Evolutionary conservation across 1,284 basidiomycete species (phyloP).

Genomic region (Cutaneotrichosporon dermatis): DNA sequence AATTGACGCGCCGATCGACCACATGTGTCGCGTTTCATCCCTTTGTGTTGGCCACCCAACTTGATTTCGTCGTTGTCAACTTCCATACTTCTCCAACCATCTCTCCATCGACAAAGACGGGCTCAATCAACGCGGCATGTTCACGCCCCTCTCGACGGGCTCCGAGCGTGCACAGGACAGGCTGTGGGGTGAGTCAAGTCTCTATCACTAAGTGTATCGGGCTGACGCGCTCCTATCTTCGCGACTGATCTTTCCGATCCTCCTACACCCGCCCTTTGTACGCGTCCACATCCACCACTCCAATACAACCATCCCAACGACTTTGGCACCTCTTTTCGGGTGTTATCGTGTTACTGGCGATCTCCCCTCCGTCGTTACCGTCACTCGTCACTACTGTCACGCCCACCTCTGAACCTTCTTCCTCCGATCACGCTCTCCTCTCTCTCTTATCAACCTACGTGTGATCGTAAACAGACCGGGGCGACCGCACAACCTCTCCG

Average conservation of each 20-base stretch:
- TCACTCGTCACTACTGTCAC: too few species aligned
- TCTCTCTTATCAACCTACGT: neutral
- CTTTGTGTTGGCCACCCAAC: neutral
- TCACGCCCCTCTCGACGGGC: slow-evolving; percentile 47
- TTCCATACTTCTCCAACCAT: neutral
- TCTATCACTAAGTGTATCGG: too few species aligned
- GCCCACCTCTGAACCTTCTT: neutral
- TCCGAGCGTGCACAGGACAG: slow-evolving; percentile 46
- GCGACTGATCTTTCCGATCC: neutral
- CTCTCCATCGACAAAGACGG: neutral
- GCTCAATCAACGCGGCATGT: slow-evolving; percentile 27
- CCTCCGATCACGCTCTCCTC: neutral
- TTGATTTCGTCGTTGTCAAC: neutral
- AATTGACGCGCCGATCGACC: neutral
- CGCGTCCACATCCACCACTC: too few species aligned
- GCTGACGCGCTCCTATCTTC: too few species aligned
- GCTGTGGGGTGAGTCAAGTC: slow-evolving; percentile 40
- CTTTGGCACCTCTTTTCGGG: too few species aligned
- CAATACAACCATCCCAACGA: too few species aligned
- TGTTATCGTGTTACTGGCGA: too few species aligned
- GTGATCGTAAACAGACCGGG: slow-evolving; percentile 10
- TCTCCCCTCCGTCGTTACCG: too few species aligned
- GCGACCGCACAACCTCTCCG: slow-evolving; percentile 14
- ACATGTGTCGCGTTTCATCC: neutral
- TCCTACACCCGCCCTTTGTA: neutral